These are phyloP conservation scores for Sugiyamaella marilandica DNA, from an alignment of 805 yeast genomes.

Conservation along the genomic window DNA sequence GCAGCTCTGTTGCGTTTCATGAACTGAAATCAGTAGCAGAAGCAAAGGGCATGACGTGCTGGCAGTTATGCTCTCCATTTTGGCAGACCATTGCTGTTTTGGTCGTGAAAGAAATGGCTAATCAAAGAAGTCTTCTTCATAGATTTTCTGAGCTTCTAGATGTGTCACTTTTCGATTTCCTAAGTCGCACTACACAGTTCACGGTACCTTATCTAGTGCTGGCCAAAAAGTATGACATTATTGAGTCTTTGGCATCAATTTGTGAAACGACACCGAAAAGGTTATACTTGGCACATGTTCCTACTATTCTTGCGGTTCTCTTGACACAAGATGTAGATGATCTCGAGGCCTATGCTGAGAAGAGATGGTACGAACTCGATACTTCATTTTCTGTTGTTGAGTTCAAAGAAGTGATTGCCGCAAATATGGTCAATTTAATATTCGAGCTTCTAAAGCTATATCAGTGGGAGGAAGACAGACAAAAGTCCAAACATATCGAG, in stretches of 20 bases:
- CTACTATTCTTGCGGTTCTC: constrained; percentile 54
- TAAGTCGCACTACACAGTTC: constrained; percentile 63
- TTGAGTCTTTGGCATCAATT: constrained; percentile 56
- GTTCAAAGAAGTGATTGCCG: constrained; percentile 27
- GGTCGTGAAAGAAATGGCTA: constrained; percentile 49
- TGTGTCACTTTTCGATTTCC: constrained; percentile 55
- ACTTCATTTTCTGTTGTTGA: constrained; percentile 40
- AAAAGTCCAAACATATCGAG: constrained; percentile 5
- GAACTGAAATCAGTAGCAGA: constrained; percentile 56
- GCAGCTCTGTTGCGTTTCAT: constrained; percentile 63
- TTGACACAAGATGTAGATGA: constrained; percentile 47
- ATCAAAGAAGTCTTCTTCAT: constrained; percentile 50
- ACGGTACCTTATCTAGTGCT: constrained; percentile 75
- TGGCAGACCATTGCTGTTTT: constrained; percentile 66
- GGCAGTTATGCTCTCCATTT: constrained; percentile 75
- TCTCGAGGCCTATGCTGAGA: constrained; percentile 47
- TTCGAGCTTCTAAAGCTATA: constrained; percentile 40
- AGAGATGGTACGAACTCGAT: constrained; percentile 49
- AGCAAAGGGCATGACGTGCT: constrained; percentile 57
- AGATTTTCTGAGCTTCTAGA: constrained; percentile 63
- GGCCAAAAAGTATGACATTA: constrained; percentile 56
- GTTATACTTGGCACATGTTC: constrained; percentile 45
- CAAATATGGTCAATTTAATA: constrained; percentile 23
- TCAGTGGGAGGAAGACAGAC: constrained; percentile 24
- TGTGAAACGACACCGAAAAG: constrained; percentile 41